Evolutionary conservation across 345 rosid genomes (phyloP).

Genomic region (Salix purpurea): DNA sequence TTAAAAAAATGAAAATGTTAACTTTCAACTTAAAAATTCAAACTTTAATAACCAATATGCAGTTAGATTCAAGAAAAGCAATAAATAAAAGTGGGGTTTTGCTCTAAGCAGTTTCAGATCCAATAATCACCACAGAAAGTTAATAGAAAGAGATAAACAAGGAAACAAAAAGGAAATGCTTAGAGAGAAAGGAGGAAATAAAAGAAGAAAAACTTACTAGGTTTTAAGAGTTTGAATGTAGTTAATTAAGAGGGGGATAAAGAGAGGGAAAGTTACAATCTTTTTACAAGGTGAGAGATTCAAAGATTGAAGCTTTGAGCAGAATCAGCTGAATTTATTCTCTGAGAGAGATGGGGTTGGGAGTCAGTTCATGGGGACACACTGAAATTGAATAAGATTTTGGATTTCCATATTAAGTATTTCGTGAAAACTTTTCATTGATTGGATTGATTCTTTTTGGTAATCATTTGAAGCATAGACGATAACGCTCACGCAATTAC

Average conservation of each 20-base stretch:
- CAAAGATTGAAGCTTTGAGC: not conserved
- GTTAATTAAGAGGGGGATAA: not conserved
- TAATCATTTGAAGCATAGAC: too few species aligned
- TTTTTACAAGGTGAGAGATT: not conserved
- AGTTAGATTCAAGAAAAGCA: constrained; percentile 17
- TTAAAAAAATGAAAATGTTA: constrained; percentile 18
- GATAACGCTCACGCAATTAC: too few species aligned
- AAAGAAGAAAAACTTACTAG: not conserved
- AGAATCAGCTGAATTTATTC: constrained; percentile 8
- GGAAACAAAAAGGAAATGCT: constrained; percentile 21
- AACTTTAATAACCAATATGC: not conserved
- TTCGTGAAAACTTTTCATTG: too few species aligned
- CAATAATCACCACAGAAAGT: constrained; percentile 14
- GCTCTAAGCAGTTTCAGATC: constrained; percentile 36
- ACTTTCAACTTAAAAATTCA: constrained; percentile 12
- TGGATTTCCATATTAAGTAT: too few species aligned
- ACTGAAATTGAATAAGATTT: too few species aligned
- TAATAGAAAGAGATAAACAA: not conserved
- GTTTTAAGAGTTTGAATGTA: not conserved
- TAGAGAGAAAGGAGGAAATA: constrained; percentile 14
- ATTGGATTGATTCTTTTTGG: too few species aligned
- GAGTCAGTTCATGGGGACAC: not conserved
- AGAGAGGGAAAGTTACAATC: not conserved
- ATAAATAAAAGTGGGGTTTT: constrained; percentile 22
- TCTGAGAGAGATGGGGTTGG: too few species aligned